phyloP scores from a whole-genome alignment of 352 stramenopile genomes.

The Phytophthora multivora region DNA sequence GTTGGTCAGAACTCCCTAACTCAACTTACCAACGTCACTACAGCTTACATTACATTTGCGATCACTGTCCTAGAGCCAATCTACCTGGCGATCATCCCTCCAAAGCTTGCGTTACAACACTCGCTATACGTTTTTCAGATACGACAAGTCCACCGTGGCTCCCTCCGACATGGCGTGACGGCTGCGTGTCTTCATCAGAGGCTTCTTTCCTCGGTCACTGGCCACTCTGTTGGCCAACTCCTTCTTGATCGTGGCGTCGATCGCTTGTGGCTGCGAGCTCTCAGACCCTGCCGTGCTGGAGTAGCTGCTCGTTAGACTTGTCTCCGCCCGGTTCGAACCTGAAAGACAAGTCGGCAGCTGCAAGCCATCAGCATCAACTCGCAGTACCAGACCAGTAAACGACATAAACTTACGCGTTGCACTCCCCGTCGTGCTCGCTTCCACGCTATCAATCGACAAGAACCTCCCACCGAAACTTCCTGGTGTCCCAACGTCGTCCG shows the following conservation, averaged over 20 bases:
- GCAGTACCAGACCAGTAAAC: neutral
- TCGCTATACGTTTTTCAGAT: conserved; percentile 28
- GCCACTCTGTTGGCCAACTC: conserved; percentile 7
- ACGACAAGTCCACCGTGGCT: conserved; percentile 35
- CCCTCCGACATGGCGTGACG: conserved; percentile 9
- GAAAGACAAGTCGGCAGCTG: conserved; percentile 18
- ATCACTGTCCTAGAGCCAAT: neutral
- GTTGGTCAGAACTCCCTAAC: neutral
- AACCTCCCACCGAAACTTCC: conserved; percentile 22
- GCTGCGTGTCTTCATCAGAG: conserved; percentile 16
- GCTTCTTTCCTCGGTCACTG: conserved; percentile 1
- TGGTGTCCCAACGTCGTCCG: conserved; percentile 16
- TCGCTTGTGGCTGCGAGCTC: conserved; percentile 16
- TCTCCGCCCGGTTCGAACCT: conserved; percentile 15
- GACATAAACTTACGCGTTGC: conserved; percentile 11
- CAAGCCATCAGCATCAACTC: conserved; percentile 21
- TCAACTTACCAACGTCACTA: conserved; percentile 1
- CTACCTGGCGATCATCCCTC: neutral
- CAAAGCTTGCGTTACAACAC: neutral
- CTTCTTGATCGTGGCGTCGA: conserved; percentile 24
- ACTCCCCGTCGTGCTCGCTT: conserved; percentile 9
- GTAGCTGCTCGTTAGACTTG: conserved; percentile 32
- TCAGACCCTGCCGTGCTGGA: conserved; percentile 36
- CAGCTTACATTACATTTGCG: conserved; percentile 9
- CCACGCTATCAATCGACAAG: conserved; percentile 10